Conservation (phyloP, 2,329 filamentous ascomycete species). For the Talaromyces islandicus region DNA sequence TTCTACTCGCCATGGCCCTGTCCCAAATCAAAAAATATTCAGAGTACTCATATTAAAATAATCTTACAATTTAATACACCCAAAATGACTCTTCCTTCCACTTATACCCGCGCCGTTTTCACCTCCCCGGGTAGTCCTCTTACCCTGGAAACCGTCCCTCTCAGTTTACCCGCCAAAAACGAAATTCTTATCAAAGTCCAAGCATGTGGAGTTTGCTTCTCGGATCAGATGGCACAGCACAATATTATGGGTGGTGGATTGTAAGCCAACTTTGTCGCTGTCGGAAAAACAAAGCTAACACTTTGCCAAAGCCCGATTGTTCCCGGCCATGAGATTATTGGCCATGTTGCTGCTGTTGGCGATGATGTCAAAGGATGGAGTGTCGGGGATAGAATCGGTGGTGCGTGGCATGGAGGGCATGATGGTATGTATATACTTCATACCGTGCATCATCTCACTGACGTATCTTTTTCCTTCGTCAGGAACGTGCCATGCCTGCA, state of each 20-base stretch:
- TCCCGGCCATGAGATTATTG: constrained; percentile 68
- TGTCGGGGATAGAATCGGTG: constrained; percentile 62
- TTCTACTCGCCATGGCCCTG: background rate
- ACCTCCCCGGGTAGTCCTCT: constrained; percentile 48
- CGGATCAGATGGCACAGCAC: constrained; percentile 46
- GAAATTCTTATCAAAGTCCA: constrained; percentile 66
- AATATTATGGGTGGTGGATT: constrained; percentile 52
- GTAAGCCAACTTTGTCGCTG: constrained; percentile 16
- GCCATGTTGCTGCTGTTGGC: constrained; percentile 58
- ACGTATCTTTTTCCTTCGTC: background rate
- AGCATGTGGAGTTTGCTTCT: constrained; percentile 67
- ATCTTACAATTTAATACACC: background rate
- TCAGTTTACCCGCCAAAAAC: constrained; percentile 50
- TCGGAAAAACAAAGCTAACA: background rate
- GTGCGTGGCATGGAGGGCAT: constrained; percentile 60
- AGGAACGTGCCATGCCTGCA: constrained; percentile 60
- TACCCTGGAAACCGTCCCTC: constrained; percentile 53
- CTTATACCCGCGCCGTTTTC: constrained; percentile 62
- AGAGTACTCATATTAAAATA: background rate
- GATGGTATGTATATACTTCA: constrained; percentile 18
- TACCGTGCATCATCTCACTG: background rate
- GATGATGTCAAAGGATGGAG: constrained; percentile 49
- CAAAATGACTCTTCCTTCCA: constrained; percentile 49
- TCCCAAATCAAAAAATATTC: background rate
- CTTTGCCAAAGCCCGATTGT: constrained; percentile 44